Evolutionary conservation across 2,329 filamentous ascomycete species (phyloP).

Genomic region (Malbranchea zuffiana): DNA sequence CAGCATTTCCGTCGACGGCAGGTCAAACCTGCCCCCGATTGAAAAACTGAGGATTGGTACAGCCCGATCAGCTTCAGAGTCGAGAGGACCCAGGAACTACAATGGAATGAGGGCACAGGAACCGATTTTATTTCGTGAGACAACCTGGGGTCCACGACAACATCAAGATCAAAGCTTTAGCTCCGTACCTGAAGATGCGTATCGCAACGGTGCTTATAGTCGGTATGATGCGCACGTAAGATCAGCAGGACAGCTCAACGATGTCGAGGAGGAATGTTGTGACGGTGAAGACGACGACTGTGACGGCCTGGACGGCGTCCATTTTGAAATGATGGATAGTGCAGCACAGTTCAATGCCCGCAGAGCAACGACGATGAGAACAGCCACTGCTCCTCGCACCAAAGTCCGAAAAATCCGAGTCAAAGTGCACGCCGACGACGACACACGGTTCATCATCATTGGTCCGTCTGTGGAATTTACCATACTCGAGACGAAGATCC

Average conservation of each 20-base stretch:
- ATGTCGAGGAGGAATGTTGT: conserved; percentile 69
- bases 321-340: conserved; percentile 65
- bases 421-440: conserved; percentile 76
- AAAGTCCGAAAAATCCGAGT: conserved; percentile 71
- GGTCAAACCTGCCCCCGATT: conserved; percentile 18
- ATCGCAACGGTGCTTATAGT: conserved; percentile 27
- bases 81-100: conserved; percentile 34
- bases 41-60: conserved; percentile 38
- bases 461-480: conserved; percentile 59
- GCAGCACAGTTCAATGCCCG: conserved; percentile 27
- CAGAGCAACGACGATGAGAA: conserved; percentile 20
- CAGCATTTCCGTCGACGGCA: conserved; percentile 15
- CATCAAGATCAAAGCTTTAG: conserved; percentile 25
- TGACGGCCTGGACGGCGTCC: conserved; percentile 59
- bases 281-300: conserved; percentile 60
- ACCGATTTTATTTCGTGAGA: conserved; percentile 23
- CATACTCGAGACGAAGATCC: conserved; percentile 67
- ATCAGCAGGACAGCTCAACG: conserved; percentile 43
- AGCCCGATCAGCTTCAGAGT: conserved; percentile 42
- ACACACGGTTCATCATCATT: conserved; percentile 89
- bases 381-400: conserved; percentile 34
- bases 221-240: conserved; percentile 15
- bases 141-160: conserved; percentile 22
- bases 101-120: conserved; percentile 20
- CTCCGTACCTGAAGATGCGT: conserved; percentile 32